Base-by-base conservation (phyloP, 164 flowering plant genomes). In the Houttuynia cordata region DNA sequence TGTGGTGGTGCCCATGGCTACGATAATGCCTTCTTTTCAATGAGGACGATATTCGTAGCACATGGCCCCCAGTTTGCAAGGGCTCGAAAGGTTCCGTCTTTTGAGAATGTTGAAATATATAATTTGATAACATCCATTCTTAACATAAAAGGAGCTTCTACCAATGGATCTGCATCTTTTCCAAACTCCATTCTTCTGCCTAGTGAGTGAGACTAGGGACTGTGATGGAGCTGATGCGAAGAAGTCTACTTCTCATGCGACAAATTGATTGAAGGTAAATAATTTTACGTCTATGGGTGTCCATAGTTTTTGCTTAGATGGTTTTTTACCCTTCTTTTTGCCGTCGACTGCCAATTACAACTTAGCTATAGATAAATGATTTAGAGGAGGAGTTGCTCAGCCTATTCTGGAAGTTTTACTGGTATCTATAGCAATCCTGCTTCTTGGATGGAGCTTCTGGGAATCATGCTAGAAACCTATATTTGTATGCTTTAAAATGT, bases 1-100 rank as follows among this genome's bases (percentile, higher is more conserved):
- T 93, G 97, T 58, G 98, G 97, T 24, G 98, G 97, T 49, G 82
- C 96, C 4, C 98, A 93, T 77, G 98, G 98, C 0, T 93, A 93
- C 64, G 98, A 93, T 55, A 92, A 89, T 42, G 65, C 65, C 3
- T 55, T 54, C 65, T 62, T 62, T 24, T 62, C 99, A 6, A 93
- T 93, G 98, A 84, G 98, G 67, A 78, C 84, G 10, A 93, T 93
- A 45, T 93, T 93, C 67, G 71, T 90, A 61, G 99, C 75, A 10
- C 99, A 93, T 69, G 99, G 99, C 24, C 97, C 97, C 67, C 83
- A 69, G 69, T 86, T 93, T 64, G 80, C 77, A 0, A 79, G 85
- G 60, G 96, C 97, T 9, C 57, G 71, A 37, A 93, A 90, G 70
- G 85, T 93, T 14, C 87, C 91, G 1, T 90, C 96, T 30, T 93